These are phyloP conservation scores for Pleurotus citrinopileatus DNA, from an alignment of 768 basidiomycete species.

Conservation along the genomic window DNA sequence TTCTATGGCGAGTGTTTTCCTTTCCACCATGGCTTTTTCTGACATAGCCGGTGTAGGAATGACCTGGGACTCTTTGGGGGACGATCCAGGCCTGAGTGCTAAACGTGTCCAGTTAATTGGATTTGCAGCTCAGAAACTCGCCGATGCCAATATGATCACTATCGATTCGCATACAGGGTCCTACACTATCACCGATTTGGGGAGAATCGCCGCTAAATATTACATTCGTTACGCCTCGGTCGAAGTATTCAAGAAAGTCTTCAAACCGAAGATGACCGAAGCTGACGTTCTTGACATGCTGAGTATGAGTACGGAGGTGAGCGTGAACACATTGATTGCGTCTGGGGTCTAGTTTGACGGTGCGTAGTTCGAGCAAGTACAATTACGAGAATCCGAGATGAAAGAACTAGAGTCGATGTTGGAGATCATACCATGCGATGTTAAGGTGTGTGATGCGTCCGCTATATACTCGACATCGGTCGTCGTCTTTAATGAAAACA, in stretches of 20 bases:
- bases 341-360: background rate
- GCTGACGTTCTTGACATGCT: conserved; percentile 89
- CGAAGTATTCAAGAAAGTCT: conserved; percentile 78
- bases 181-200: conserved; percentile 82
- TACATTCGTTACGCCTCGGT: conserved; percentile 87
- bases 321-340: conserved; percentile 9
- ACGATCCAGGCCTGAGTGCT: conserved; percentile 72
- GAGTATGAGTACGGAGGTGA: conserved; percentile 87
- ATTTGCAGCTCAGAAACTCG: conserved; percentile 63
- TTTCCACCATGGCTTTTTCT: conserved; percentile 2
- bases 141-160: conserved; percentile 76
- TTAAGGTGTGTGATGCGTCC: conserved; percentile 50
- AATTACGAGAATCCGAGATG: conserved; percentile 86
- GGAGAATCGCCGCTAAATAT: conserved; percentile 96
- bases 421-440: conserved; percentile 72
- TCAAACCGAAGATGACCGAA: conserved; percentile 84
- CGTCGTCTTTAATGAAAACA: conserved; percentile 43
- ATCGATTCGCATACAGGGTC: conserved; percentile 57
- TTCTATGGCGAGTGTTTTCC: conserved; percentile 60
- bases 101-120: conserved; percentile 69
- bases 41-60: conserved; percentile 63
- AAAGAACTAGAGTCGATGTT: conserved; percentile 76
- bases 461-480: background rate
- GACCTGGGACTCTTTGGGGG: conserved; percentile 55
- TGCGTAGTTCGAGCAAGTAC: conserved; percentile 87